Conservation (phyloP, 345 rosid genomes). For the Bretschneidera sinensis region DNA sequence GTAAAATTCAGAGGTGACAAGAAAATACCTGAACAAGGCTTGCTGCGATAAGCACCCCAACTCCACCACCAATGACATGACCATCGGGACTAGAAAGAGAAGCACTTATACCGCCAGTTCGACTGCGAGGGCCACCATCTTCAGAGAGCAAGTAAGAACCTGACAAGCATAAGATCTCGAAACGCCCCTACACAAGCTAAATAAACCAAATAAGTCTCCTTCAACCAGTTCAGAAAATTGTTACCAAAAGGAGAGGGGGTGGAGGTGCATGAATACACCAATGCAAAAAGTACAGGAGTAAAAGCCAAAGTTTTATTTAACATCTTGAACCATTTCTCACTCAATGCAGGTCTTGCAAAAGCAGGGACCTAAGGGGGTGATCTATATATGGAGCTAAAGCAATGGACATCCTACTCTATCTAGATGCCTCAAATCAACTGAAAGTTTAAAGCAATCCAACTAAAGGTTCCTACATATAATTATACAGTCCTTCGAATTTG, state of each 20-base stretch:
- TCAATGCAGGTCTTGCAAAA: too few relatives aligned
- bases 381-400: not conserved
- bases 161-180: slow-evolving; percentile 89
- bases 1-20: not conserved
- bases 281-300: not conserved
- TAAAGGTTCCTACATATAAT: too few relatives aligned
- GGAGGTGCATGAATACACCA: not conserved
- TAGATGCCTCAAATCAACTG: not conserved
- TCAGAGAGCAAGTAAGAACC: slow-evolving; percentile 91
- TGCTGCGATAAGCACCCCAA: slow-evolving; percentile 74
- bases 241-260: not conserved
- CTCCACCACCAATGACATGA: slow-evolving; percentile 85
- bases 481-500: too few relatives aligned
- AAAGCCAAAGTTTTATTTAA: not conserved
- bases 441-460: too few relatives aligned
- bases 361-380: too few relatives aligned
- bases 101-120: slow-evolving; percentile 91
- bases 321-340: too few relatives aligned
- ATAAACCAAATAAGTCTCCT: slow-evolving; percentile 27
- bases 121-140: slow-evolving; percentile 69
- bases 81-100: slow-evolving; percentile 94
- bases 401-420: not conserved
- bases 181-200: slow-evolving; percentile 74
- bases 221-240: not conserved
- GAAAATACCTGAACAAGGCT: slow-evolving; percentile 69